These are phyloP conservation scores for Eucalyptus melliodora DNA, from an alignment of 345 rosid species.

Conservation along the genomic window DNA sequence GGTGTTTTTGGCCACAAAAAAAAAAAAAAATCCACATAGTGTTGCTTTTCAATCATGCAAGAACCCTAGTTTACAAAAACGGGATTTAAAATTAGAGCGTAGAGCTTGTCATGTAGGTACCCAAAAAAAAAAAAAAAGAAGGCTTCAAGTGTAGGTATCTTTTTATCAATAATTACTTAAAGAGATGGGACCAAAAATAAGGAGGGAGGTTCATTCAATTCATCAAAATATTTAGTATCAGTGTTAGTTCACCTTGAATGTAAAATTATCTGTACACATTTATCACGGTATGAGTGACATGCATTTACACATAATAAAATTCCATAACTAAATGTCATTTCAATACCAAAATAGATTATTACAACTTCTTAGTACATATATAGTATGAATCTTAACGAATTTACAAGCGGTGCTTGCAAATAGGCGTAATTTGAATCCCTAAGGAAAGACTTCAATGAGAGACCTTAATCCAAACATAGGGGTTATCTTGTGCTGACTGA, in stretches of 20 bases:
- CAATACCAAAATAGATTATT: not conserved
- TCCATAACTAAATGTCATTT: not conserved
- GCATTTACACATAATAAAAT: not conserved
- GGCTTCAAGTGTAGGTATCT: not conserved
- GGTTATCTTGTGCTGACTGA: slow-evolving; percentile 11
- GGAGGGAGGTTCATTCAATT: not conserved
- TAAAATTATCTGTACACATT: not conserved
- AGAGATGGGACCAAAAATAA: not conserved
- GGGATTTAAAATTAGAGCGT: no score
- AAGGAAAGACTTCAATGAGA: slow-evolving; percentile 26
- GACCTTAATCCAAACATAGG: slow-evolving; percentile 21
- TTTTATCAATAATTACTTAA: not conserved
- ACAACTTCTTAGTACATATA: not conserved
- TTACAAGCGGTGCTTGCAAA: not conserved
- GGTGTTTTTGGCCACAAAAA: no score
- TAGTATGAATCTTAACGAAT: not conserved
- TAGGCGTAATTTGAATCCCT: not conserved
- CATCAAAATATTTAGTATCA: not conserved
- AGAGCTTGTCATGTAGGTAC: not conserved
- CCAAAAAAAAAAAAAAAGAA: no score
- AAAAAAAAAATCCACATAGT: no score
- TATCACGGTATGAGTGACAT: not conserved
- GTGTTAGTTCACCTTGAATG: not conserved
- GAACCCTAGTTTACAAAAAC: no score
- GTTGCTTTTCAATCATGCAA: no score